Percentiles rank a stretch among this genome's conserved stretches.
These are phyloP conservation scores for Fusarium sp. DNA, from an alignment of 2,329 filamentous ascomycete species.

Conservation along the genomic window DNA sequence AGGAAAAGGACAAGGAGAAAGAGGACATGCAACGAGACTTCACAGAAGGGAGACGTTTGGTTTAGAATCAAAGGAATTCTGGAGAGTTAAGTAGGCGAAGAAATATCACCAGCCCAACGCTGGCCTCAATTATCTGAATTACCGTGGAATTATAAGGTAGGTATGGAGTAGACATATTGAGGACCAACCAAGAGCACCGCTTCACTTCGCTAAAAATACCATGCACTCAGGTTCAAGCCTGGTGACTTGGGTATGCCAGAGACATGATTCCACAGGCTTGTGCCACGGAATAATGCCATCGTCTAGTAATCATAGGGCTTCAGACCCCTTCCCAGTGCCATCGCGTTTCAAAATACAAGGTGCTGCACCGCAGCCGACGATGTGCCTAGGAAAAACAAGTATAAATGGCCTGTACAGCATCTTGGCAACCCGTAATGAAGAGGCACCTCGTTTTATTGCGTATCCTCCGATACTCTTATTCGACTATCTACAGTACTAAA, in stretches of 20 bases:
- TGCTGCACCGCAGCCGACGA: not conserved
- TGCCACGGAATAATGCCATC: not conserved
- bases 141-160: not conserved
- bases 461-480: not conserved
- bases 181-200: not conserved
- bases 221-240: not conserved
- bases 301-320: not conserved
- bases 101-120: not conserved
- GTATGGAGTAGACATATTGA: not conserved
- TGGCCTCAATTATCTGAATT: not conserved
- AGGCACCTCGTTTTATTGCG: not conserved
- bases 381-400: not conserved
- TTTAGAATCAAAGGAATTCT: not conserved
- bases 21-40: not conserved
- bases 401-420: not conserved
- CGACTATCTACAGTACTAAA: not conserved
- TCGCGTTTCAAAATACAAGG: not conserved
- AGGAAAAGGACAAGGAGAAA: not conserved
- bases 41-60: not conserved
- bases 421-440: not conserved
- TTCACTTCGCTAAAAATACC: not conserved
- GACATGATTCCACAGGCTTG: not conserved
- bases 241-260: not conserved
- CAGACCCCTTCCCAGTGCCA: not conserved
- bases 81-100: not conserved